phyloP scores from a whole-genome alignment of 106 monocot genomes.

The Acorus calamus region DNA sequence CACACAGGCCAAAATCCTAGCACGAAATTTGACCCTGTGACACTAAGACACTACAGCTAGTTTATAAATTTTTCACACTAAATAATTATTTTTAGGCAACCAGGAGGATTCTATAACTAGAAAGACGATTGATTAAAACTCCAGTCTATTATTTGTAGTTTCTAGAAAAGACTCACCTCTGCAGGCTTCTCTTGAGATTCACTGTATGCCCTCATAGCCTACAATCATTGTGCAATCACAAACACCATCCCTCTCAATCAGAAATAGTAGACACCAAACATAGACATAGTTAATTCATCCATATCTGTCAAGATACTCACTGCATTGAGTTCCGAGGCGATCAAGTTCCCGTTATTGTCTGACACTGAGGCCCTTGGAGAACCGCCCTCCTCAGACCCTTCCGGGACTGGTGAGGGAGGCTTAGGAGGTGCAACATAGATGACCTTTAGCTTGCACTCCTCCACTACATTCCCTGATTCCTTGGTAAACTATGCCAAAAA shows the following conservation, averaged over 20 bases:
- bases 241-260: not conserved
- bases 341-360: conserved; percentile 26
- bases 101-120: too few relatives aligned
- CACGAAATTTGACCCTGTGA: too few relatives aligned
- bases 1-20: too few relatives aligned
- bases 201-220: conserved; percentile 28
- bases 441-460: conserved; percentile 51
- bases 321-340: conserved; percentile 19
- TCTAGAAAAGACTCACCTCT: conserved; percentile 26
- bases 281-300: not conserved
- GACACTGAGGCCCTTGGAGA: conserved; percentile 47
- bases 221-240: conserved; percentile 10
- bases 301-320: conserved; percentile 20
- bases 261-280: not conserved
- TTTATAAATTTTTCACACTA: too few relatives aligned
- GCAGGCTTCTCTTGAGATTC: conserved; percentile 40
- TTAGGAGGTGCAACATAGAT: conserved; percentile 51
- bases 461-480: conserved; percentile 45
- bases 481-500: conserved; percentile 38
- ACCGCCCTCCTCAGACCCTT: conserved; percentile 46
- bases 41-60: too few relatives aligned
- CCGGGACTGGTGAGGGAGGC: conserved; percentile 56
- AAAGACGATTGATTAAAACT: too few relatives aligned
- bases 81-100: too few relatives aligned
- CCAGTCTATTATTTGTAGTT: too few relatives aligned